A percentile compares a stretch with the other conserved stretches of the same genome.
Conservation (phyloP, 257 asterid species). For the Haberlea rhodopensis region DNA sequence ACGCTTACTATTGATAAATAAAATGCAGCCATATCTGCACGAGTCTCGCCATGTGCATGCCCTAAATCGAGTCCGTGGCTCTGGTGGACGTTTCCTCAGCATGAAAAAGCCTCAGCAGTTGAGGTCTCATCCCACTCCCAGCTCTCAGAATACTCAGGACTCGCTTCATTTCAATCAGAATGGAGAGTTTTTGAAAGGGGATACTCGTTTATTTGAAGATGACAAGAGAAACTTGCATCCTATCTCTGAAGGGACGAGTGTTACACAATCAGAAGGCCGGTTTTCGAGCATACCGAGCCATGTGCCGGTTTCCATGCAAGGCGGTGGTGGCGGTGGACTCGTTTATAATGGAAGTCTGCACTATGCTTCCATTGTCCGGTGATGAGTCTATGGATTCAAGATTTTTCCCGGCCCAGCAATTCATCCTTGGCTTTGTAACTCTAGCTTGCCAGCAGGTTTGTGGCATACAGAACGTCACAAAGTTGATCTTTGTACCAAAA, state of each 20-base stretch:
- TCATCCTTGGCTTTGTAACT: slow-evolving; percentile 96
- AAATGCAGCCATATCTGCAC: slow-evolving; percentile 87
- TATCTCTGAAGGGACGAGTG: slow-evolving; percentile 24
- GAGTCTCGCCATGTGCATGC: slow-evolving; percentile 98
- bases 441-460: slow-evolving; percentile 16
- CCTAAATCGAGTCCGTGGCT: slow-evolving; percentile 80
- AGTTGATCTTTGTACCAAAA: slow-evolving; percentile 18
- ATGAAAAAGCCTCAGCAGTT: slow-evolving; percentile 53
- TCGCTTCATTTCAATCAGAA: slow-evolving; percentile 29
- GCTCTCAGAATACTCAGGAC: slow-evolving; percentile 30
- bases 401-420: slow-evolving; percentile 63
- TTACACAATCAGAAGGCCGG: slow-evolving; percentile 40
- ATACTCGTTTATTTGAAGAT: slow-evolving; percentile 19
- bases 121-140: slow-evolving; percentile 27
- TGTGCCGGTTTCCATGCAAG: slow-evolving; percentile 39
- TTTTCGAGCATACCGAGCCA: slow-evolving; percentile 30
- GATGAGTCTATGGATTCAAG: slow-evolving; percentile 29
- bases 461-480: slow-evolving; percentile 13
- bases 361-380: slow-evolving; percentile 64
- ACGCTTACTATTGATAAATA: neutral
- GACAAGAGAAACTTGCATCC: slow-evolving; percentile 30
- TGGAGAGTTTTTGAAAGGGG: slow-evolving; percentile 13
- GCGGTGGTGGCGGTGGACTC: slow-evolving; percentile 42
- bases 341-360: slow-evolving; percentile 45
- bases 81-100: slow-evolving; percentile 93